Conservation (phyloP, 495 filamentous ascomycete genomes). For the Cetradonia linearis region DNA sequence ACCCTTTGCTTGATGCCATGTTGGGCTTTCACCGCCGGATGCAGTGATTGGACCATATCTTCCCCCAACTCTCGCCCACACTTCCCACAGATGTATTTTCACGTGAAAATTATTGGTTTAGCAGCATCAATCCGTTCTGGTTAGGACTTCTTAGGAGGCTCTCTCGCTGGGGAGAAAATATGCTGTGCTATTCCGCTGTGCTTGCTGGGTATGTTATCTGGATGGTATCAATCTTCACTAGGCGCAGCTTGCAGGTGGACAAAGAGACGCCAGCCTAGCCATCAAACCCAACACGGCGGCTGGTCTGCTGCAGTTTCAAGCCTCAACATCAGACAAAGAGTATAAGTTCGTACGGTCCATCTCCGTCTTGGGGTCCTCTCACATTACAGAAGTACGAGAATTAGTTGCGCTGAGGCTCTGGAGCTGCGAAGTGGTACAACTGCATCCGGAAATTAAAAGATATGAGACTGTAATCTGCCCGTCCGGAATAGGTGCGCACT, state of each 20-base stretch:
- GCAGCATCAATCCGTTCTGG: not conserved
- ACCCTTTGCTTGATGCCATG: not conserved
- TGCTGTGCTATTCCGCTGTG: slow-evolving; percentile 4
- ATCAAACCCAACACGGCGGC: not conserved
- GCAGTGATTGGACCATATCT: slow-evolving; percentile 13
- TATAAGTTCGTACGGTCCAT: not conserved
- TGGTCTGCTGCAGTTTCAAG: slow-evolving; percentile 3
- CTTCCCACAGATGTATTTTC: slow-evolving; percentile 1
- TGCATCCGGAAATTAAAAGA: slow-evolving; percentile 13
- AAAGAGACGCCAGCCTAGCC: slow-evolving; percentile 7
- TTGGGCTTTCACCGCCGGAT: slow-evolving; percentile 14
- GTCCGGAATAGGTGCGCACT: slow-evolving; percentile 12
- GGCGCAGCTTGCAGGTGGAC: slow-evolving; percentile 1
- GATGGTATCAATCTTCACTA: not conserved
- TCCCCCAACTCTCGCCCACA: not conserved
- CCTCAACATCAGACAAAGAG: slow-evolving; percentile 12
- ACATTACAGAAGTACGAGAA: slow-evolving; percentile 1
- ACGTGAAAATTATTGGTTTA: not conserved
- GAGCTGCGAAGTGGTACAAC: slow-evolving; percentile 1
- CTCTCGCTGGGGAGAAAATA: not conserved
- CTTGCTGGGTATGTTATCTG: not conserved
- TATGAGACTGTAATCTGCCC: slow-evolving; percentile 5
- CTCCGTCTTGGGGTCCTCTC: not conserved
- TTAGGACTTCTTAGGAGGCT: not conserved
- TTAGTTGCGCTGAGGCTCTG: not conserved